A percentile compares a stretch with the other conserved stretches of the same genome.
Conservation (phyloP, 1,139 yeast genomes). For the Saccharomyces hybrid region DNA sequence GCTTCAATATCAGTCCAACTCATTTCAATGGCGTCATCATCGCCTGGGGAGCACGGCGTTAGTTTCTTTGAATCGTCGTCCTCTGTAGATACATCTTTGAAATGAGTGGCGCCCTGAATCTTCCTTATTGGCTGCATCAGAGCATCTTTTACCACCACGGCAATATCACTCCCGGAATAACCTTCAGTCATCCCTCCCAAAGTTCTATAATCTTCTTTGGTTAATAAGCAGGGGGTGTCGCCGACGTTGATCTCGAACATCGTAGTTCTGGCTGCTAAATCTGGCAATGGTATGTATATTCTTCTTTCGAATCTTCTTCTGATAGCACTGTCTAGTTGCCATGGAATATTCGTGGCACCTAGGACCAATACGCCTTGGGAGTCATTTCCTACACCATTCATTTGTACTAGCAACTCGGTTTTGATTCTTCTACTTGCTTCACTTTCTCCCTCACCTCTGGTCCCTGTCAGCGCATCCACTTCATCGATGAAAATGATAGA, state of each 20-base stretch:
- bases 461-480: conserved; percentile 96
- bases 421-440: conserved; percentile 95
- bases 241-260: conserved; percentile 96
- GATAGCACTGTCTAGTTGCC: conserved; percentile 97
- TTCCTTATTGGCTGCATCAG: conserved; percentile 96
- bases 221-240: conserved; percentile 73
- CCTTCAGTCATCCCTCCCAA: conserved; percentile 95
- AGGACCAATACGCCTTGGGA: conserved; percentile 84
- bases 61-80: conserved; percentile 38
- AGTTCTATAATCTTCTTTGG: conserved; percentile 62
- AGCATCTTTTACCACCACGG: conserved; percentile 95
- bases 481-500: conserved; percentile 94
- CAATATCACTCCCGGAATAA: conserved; percentile 94
- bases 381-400: conserved; percentile 98
- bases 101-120: conserved; percentile 94
- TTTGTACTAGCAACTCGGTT: conserved; percentile 91
- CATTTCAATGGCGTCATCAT: conserved; percentile 75
- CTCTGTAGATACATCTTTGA: conserved; percentile 42
- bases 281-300: conserved; percentile 92
- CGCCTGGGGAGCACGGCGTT: conserved; percentile 97
- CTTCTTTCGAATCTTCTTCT: conserved; percentile 94
- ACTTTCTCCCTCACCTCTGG: conserved; percentile 96
- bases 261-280: conserved; percentile 76
- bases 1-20: conserved; percentile 89
- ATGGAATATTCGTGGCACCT: conserved; percentile 97